Base-by-base conservation (phyloP, 305 asterid genomes). In the Striga hermonthica region DNA sequence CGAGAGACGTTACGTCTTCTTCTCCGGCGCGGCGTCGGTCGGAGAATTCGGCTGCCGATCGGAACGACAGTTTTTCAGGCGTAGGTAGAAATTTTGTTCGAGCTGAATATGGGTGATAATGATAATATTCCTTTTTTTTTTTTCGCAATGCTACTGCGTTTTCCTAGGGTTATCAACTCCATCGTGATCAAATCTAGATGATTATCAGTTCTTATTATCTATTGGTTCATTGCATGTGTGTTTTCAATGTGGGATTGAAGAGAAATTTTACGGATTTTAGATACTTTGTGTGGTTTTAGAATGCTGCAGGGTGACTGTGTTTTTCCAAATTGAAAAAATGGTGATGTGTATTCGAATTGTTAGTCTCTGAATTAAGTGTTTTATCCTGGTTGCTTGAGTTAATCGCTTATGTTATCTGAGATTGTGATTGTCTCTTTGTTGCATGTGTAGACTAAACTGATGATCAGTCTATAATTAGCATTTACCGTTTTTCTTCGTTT, bases 151-250 rank as follows among this genome's bases (percentile, higher is more conserved):
- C 41, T 40, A 15, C 49, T 71, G 48, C 65, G n/a, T 54, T 55
- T 74, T 65, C 59, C 53, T 69, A 66, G 72, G 80, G 74, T 70
- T 69, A 34, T 72, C 68, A 69, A 66, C 52, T 72, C 37, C 66
- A 34, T 53, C 49, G 70, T 68, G 53, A 62, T 69, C 48, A 47
- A 44, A 50, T 68, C 54, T 4, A 7, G 53, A 14, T 8, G 2
- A 28, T 60, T 37, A n/a, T n/a, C 8, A 69, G 53, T 66, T 79
- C 70, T 38, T 11, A 36, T 54, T 66, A 63, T 52, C 10, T 70
- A 64, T 62, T 41, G 53, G 3, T 59, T 66, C 69, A 47, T 64
- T 64, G 75, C 75, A 71, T 76, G 71, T 44, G 50, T 57, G 65
- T 57, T 66, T 55, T 62, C 13, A 66, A 70, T 70, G 71, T 59